A percentile compares a stretch with the other conserved stretches of the same genome.
phyloP scores from a whole-genome alignment of 2,329 filamentous ascomycete genomes.

The Raffaelea albimanens region DNA sequence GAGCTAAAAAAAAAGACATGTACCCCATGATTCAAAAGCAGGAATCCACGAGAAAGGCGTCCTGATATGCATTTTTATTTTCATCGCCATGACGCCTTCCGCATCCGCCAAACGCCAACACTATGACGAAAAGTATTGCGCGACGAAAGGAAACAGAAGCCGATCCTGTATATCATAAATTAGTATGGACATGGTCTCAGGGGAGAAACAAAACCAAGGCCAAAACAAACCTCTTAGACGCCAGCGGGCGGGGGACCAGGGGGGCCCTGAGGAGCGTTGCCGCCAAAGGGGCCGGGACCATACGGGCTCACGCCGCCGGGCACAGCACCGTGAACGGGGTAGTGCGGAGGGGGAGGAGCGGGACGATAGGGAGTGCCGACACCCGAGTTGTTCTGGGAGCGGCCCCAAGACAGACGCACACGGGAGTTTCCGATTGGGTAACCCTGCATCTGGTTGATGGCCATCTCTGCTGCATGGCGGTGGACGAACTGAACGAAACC shows the following conservation, averaged over 20 bases:
- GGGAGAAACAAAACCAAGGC: not conserved
- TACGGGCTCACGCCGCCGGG: constrained; percentile 32
- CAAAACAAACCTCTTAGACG: constrained; percentile 11
- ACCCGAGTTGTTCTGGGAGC: constrained; percentile 98
- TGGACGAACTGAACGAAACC: constrained; percentile 99
- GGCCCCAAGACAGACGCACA: constrained; percentile 93
- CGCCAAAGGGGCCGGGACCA: constrained; percentile 37
- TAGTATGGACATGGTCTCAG: too few species aligned
- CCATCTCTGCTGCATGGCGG: constrained; percentile 97
- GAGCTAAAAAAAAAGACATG: constrained; percentile 3
- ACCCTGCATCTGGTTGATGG: constrained; percentile 99
- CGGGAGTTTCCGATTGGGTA: constrained; percentile 99
- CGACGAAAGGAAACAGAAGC: constrained; percentile 13
- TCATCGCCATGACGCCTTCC: constrained; percentile 12
- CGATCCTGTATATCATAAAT: not conserved
- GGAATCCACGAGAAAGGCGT: constrained; percentile 7
- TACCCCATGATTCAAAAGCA: constrained; percentile 5
- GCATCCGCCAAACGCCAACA: constrained; percentile 16
- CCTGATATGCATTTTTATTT: constrained; percentile 9
- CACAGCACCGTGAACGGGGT: constrained; percentile 23
- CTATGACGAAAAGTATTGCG: constrained; percentile 16
- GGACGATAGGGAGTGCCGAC: constrained; percentile 96
- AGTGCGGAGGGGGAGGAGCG: constrained; percentile 59
- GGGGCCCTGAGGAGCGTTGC: constrained; percentile 32
- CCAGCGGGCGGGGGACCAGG: constrained; percentile 16